phyloP scores from a whole-genome alignment of 2,329 filamentous ascomycete genomes.

The Apiospora pterosperma region DNA sequence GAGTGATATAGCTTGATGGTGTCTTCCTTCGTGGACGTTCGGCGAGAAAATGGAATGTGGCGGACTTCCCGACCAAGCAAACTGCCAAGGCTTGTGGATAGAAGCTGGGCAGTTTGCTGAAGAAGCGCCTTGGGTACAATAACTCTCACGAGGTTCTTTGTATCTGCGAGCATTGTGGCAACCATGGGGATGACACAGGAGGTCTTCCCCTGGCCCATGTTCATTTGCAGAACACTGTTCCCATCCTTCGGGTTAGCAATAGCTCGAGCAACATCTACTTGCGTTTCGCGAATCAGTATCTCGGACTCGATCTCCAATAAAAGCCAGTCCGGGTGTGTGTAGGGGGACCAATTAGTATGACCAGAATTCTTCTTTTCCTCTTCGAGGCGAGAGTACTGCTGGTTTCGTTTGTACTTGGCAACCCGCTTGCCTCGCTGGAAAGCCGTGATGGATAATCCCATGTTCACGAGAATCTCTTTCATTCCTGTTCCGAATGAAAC shows the following conservation, averaged over 20 bases:
- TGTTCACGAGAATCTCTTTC: conserved; percentile 36
- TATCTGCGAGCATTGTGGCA: conserved; percentile 41
- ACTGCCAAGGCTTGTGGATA: conserved; percentile 52
- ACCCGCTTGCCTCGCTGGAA: conserved; percentile 45
- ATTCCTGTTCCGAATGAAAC: conserved; percentile 29
- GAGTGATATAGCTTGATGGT: conserved; percentile 34
- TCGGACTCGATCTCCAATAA: conserved; percentile 65
- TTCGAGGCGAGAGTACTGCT: conserved; percentile 23
- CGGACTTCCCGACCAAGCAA: conserved; percentile 49
- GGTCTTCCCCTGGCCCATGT: conserved; percentile 64
- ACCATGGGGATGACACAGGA: conserved; percentile 54
- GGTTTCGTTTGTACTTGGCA: conserved; percentile 21
- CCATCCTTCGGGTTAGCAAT: conserved; percentile 53
- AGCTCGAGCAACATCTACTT: conserved; percentile 59
- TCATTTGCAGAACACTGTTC: conserved; percentile 63
- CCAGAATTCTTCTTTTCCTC: conserved; percentile 46
- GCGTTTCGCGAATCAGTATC: conserved; percentile 57
- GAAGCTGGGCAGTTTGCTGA: conserved; percentile 53
- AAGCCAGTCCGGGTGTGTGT: conserved; percentile 57
- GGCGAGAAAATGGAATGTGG: conserved; percentile 57
- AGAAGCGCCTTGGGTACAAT: conserved; percentile 55
- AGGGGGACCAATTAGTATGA: conserved; percentile 56
- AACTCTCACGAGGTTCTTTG: conserved; percentile 44
- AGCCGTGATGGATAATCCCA: conserved; percentile 39
- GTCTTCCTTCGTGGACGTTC: conserved; percentile 31